Evolutionary conservation across 352 stramenopile species (phyloP), one percentile per base, ranked within the genome.

Genomic region (Globisporangium nodosum): DNA sequence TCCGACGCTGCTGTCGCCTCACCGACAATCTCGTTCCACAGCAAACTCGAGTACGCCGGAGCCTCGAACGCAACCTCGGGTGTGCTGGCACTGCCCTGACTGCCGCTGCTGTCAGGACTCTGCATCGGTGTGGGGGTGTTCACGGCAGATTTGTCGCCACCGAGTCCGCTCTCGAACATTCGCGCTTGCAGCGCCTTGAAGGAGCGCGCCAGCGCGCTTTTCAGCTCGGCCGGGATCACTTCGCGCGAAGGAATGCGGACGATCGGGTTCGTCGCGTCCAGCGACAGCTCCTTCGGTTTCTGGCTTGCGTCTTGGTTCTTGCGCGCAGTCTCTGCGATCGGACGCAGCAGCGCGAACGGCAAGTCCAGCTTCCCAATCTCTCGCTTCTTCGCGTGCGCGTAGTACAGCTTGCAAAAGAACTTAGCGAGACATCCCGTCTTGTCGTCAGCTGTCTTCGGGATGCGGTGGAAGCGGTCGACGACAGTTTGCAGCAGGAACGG

Each of bases 381-480:
- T 64, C 87, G 86, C 54, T 87, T 90, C 64, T 91, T 91, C 24
- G 84, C 83, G 52, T 93, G 84, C 3, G 70, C 74, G 52, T 90
- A 90, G 54, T 91, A 93, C 79, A 93, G 81, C 37, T 81, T 86
- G 65, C 81, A 90, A 45, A 93, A 93, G 42, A 91, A 93, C 56
- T 87, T 78, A 15, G 84, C 84, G 30, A 93, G 68, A 35, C 73
- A 88, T 16, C 78, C 78, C 46, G 66, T 57, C 49, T 88, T 91
- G 56, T 93, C 84, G 27, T 93, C 84, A 7, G 84, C 84, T 12
- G 71, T 67, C 40, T 85, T 83, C 7, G 81, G 69, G 24, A 91
- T 76, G 43, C 69, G 66, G 40, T 93, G 74, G 54, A 93, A 93
- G 0, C 85, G 85, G 57, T 94, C 84, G 30, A 93, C 82, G 33